phyloP scores from a whole-genome alignment of 352 stramenopile species.

The Phytophthora meadii region DNA sequence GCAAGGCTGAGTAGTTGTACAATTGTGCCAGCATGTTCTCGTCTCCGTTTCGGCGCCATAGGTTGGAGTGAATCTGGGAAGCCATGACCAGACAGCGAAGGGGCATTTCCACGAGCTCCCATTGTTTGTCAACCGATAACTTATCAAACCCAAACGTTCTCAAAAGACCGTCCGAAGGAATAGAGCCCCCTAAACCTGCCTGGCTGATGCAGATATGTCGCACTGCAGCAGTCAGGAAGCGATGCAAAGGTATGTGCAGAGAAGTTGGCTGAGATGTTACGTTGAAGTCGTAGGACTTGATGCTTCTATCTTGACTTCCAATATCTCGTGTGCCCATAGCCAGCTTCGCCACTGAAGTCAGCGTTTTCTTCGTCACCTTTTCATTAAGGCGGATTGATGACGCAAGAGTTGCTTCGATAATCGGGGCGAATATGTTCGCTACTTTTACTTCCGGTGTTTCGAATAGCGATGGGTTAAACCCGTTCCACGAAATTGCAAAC shows the following conservation, averaged over 20 bases:
- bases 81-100: constrained; percentile 86
- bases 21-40: constrained; percentile 91
- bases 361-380: constrained; percentile 57
- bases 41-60: constrained; percentile 89
- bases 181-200: constrained; percentile 52
- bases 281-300: constrained; percentile 70
- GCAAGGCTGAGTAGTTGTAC: constrained; percentile 90
- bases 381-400: constrained; percentile 60
- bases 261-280: constrained; percentile 67
- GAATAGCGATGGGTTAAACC: constrained; percentile 56
- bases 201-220: constrained; percentile 73
- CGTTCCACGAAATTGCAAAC: constrained; percentile 82
- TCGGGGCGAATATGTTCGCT: constrained; percentile 54
- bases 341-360: constrained; percentile 48
- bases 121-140: constrained; percentile 47
- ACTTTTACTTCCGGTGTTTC: constrained; percentile 37
- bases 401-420: constrained; percentile 50
- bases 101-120: constrained; percentile 81
- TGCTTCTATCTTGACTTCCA: constrained; percentile 27
- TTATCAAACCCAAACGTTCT: constrained; percentile 64
- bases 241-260: constrained; percentile 85
- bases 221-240: constrained; percentile 77
- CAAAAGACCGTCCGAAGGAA: constrained; percentile 58
- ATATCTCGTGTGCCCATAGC: constrained; percentile 16
- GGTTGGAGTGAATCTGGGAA: constrained; percentile 87